Evolutionary conservation across 495 filamentous ascomycete genomes (phyloP).

Genomic region (Hypoxylon rickii): DNA sequence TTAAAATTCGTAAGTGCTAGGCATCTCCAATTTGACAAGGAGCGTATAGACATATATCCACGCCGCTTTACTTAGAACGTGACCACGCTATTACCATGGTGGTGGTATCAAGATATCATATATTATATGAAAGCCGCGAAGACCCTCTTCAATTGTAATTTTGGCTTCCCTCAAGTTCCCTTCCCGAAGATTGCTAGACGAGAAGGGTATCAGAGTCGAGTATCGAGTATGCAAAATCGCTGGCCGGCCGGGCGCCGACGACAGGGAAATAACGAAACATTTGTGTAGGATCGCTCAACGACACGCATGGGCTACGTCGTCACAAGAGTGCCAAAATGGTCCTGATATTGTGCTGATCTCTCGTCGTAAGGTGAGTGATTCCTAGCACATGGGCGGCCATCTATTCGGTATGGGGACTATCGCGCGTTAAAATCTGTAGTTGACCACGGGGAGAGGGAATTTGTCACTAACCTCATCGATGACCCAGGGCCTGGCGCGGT

Average conservation of each 20-base stretch:
- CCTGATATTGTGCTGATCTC: constrained; percentile 1
- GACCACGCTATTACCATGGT: too few species aligned
- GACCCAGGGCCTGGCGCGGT: neutral
- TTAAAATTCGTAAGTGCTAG: too few species aligned
- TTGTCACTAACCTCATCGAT: constrained; percentile 7
- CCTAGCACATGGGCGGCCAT: neutral
- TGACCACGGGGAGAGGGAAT: too few species aligned
- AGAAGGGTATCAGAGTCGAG: constrained; percentile 29
- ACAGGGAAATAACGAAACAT: neutral
- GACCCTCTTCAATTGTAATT: too few species aligned
- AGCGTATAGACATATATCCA: too few species aligned
- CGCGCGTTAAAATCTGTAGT: neutral
- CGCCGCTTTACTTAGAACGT: too few species aligned
- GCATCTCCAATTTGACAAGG: too few species aligned
- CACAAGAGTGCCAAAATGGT: constrained; percentile 4
- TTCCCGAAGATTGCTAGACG: too few species aligned
- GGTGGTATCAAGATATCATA: too few species aligned
- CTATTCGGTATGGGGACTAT: neutral
- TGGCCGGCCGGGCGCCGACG: neutral
- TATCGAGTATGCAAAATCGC: constrained; percentile 1
- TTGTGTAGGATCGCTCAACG: too few species aligned
- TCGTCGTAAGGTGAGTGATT: neutral
- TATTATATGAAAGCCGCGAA: too few species aligned
- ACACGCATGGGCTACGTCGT: constrained; percentile 1
- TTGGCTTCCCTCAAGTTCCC: too few species aligned